phyloP scores from a whole-genome alignment of 768 basidiomycete species.

The Podaxis rugospora region DNA sequence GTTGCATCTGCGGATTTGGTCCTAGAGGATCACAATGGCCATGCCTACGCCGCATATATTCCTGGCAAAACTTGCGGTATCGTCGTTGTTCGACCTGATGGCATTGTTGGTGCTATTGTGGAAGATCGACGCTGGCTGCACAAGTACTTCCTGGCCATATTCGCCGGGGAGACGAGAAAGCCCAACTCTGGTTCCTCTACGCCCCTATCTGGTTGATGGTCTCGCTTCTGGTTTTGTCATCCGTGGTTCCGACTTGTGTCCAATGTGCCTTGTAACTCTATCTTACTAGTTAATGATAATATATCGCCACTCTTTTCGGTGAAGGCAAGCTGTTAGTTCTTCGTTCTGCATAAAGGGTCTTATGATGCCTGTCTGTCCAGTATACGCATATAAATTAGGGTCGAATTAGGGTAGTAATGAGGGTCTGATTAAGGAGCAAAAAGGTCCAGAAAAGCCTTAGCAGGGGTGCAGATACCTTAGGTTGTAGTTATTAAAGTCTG shows the following conservation, averaged over 20 bases:
- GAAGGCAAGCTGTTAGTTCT: too few relatives aligned
- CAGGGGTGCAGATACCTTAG: too few relatives aligned
- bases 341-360: too few relatives aligned
- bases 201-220: not conserved
- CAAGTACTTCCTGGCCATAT: conserved; percentile 31
- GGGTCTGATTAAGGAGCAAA: too few relatives aligned
- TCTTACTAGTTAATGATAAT: too few relatives aligned
- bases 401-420: too few relatives aligned
- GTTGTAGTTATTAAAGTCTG: not conserved
- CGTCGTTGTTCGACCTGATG: conserved; percentile 26
- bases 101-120: conserved; percentile 20
- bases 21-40: conserved; percentile 21
- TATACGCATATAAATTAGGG: too few relatives aligned
- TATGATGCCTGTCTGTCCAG: too few relatives aligned
- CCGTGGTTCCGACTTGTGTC: not conserved
- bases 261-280: too few relatives aligned
- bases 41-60: conserved; percentile 27
- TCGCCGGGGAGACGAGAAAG: conserved; percentile 8
- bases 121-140: conserved; percentile 22
- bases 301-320: too few relatives aligned
- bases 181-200: not conserved
- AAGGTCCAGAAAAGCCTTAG: too few relatives aligned
- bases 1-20: conserved; percentile 10
- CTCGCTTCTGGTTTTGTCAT: not conserved
- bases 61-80: conserved; percentile 52